Evolutionary conservation across 768 basidiomycete species (phyloP).

Genomic region (Rhizopogon vulgaris): DNA sequence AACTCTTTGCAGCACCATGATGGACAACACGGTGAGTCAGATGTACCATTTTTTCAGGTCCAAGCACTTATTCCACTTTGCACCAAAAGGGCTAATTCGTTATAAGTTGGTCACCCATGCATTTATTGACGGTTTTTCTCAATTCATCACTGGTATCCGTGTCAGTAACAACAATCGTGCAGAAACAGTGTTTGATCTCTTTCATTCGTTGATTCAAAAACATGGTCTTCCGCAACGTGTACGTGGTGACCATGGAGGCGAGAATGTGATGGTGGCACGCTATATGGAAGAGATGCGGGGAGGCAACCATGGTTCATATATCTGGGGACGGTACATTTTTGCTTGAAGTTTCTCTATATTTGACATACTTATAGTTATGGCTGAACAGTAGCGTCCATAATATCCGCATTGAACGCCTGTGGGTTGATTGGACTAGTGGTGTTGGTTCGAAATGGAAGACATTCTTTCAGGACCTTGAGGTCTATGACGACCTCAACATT

Average conservation of each 20-base stretch:
- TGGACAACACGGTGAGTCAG: not conserved
- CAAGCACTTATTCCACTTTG: too few relatives aligned
- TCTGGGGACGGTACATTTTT: conserved; percentile 20
- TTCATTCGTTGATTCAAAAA: not conserved
- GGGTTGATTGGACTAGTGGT: conserved; percentile 31
- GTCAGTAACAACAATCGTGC: conserved; percentile 18
- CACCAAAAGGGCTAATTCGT: too few relatives aligned
- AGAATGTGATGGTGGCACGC: conserved; percentile 19
- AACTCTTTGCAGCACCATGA: not conserved
- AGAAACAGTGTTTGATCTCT: conserved; percentile 16
- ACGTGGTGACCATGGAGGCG: conserved; percentile 24
- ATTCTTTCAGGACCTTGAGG: conserved; percentile 45
- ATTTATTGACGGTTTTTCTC: conserved; percentile 37
- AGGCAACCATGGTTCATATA: conserved; percentile 17
- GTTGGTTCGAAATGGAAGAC: conserved; percentile 35
- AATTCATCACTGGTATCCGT: conserved; percentile 21
- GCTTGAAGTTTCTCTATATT: not conserved
- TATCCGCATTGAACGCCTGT: conserved; percentile 33
- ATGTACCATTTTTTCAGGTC: too few relatives aligned
- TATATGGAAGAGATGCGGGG: conserved; percentile 18
- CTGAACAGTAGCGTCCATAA: conserved; percentile 33
- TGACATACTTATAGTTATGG: not conserved
- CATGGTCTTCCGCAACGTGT: conserved; percentile 20
- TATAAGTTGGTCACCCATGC: conserved; percentile 30
- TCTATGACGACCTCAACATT: conserved; percentile 20